Percentiles rank a stretch among this genome's conserved stretches.
Conservation (phyloP, 306 rosid species). For the Gynostemma pentaphyllum region DNA sequence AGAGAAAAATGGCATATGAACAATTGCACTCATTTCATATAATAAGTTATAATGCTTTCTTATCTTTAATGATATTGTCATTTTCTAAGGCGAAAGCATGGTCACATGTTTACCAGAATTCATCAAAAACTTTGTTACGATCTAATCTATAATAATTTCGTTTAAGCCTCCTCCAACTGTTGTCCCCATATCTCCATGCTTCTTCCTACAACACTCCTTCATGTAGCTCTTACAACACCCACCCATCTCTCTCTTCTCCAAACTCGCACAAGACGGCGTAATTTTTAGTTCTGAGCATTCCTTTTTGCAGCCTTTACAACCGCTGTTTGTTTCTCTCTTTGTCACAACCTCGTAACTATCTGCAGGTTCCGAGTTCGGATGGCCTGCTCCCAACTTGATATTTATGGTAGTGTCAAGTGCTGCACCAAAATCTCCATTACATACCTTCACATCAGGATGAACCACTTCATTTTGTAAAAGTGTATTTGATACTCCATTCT, state of each 20-base stretch:
- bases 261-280: slow-evolving; percentile 31
- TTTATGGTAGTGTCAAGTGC: slow-evolving; percentile 21
- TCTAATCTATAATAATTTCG: slow-evolving; percentile 51
- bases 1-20: neutral
- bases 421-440: neutral
- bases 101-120: neutral
- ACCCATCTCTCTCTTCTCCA: slow-evolving; percentile 42
- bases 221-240: slow-evolving; percentile 80
- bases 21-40: neutral
- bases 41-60: neutral
- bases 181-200: slow-evolving; percentile 31
- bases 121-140: slow-evolving; percentile 1
- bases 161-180: slow-evolving; percentile 42
- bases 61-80: neutral
- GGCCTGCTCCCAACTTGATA: slow-evolving; percentile 10
- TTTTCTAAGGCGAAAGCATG: neutral
- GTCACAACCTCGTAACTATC: neutral
- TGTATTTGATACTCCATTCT: neutral
- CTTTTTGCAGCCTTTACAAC: slow-evolving; percentile 23
- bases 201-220: slow-evolving; percentile 61
- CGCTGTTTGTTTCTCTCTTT: slow-evolving; percentile 12
- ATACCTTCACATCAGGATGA: neutral
- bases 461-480: neutral
- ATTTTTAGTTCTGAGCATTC: slow-evolving; percentile 10
- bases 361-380: slow-evolving; percentile 1